Conservation (phyloP, 2,329 filamentous ascomycete genomes). For the Nemania bipapillata region DNA sequence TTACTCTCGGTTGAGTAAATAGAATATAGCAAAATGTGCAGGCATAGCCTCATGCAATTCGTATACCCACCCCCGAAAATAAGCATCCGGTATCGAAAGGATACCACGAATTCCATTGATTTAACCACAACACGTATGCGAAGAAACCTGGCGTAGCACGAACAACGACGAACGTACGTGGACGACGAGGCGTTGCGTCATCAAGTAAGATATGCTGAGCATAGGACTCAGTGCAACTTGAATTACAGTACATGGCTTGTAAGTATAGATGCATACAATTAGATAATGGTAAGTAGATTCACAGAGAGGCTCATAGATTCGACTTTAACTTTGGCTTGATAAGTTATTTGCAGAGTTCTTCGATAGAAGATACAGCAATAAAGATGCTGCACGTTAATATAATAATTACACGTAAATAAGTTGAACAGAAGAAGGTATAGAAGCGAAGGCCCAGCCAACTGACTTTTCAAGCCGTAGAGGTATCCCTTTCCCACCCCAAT, state of each 20-base stretch:
- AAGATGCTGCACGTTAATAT: neutral
- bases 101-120: neutral
- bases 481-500: conserved; percentile 32
- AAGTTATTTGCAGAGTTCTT: neutral
- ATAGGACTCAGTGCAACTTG: neutral
- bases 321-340: neutral
- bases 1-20: too few species aligned
- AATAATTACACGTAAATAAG: conserved; percentile 28
- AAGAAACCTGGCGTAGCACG: neutral
- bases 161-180: neutral
- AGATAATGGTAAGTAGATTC: neutral
- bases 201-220: neutral
- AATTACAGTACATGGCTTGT: neutral
- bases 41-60: too few species aligned
- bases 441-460: conserved; percentile 25
- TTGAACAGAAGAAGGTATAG: conserved; percentile 22
- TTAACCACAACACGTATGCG: neutral
- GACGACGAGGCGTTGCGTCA: neutral
- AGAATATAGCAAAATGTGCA: too few species aligned
- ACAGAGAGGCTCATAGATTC: too few species aligned
- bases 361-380: neutral
- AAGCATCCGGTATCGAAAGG: neutral
- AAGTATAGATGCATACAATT: neutral
- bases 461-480: conserved; percentile 16
- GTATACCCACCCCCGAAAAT: neutral